A percentile compares a stretch with the other conserved stretches of the same genome.
Conservation (phyloP, 495 filamentous ascomycete genomes). For the Hypoxylon fragiforme region DNA sequence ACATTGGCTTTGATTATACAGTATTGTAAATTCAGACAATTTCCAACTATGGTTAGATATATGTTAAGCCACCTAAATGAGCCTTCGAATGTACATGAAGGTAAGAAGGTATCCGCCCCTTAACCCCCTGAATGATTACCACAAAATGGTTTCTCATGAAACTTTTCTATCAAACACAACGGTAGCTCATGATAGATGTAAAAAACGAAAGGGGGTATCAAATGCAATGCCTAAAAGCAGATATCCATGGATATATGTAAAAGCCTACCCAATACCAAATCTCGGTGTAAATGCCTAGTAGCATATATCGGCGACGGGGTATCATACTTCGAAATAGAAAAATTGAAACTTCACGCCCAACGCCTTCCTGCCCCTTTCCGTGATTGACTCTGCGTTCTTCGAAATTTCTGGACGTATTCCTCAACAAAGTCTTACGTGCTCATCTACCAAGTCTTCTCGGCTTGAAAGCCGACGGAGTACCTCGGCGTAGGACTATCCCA, state of each 20-base stretch:
- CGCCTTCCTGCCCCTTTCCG: background rate
- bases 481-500: constrained; percentile 33
- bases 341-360: constrained; percentile 2
- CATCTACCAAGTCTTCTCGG: constrained; percentile 36
- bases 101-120: too few species aligned
- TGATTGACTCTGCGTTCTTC: too few species aligned
- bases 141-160: background rate
- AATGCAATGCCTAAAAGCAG: constrained; percentile 36
- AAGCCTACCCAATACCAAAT: constrained; percentile 7
- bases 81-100: too few species aligned
- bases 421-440: too few species aligned
- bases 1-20: too few species aligned
- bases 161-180: background rate
- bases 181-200: constrained; percentile 6
- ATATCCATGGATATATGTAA: too few species aligned
- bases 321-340: constrained; percentile 13
- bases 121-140: too few species aligned
- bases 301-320: constrained; percentile 18
- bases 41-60: too few species aligned
- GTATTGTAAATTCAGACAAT: too few species aligned
- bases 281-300: constrained; percentile 12
- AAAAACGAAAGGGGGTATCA: constrained; percentile 35
- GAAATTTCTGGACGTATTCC: background rate
- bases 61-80: too few species aligned
- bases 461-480: constrained; percentile 51